Percentiles rank a stretch among this genome's conserved stretches.
Conservation (phyloP, 1,284 basidiomycete species). For the Cronartium quercuum region DNA sequence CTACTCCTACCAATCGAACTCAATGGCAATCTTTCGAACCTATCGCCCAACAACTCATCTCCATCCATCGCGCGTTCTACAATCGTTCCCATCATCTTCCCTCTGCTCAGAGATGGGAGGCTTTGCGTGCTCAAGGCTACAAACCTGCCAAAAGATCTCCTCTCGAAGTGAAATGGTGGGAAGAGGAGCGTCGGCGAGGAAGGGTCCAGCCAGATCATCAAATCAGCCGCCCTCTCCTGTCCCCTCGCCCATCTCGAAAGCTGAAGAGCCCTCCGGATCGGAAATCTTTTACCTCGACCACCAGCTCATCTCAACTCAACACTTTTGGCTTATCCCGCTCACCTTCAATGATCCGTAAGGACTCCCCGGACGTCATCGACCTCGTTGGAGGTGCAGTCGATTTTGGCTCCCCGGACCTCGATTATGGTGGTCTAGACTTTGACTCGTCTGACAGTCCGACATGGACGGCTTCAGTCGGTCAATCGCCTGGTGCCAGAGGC, state of each 20-base stretch:
- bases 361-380: conserved; percentile 29
- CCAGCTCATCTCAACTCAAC: neutral
- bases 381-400: conserved; percentile 10
- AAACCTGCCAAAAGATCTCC: conserved; percentile 27
- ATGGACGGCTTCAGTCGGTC: neutral
- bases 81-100: conserved; percentile 21
- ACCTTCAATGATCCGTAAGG: conserved; percentile 20
- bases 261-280: neutral
- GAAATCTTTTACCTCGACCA: neutral
- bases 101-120: conserved; percentile 22
- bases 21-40: conserved; percentile 28
- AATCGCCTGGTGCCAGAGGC: conserved; percentile 31
- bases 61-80: conserved; percentile 17
- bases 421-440: conserved; percentile 20
- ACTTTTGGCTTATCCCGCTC: neutral
- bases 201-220: conserved; percentile 34
- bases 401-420: conserved; percentile 27
- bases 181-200: conserved; percentile 33
- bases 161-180: conserved; percentile 29
- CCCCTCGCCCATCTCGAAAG: neutral
- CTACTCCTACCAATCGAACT: conserved; percentile 1
- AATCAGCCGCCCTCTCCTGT: conserved; percentile 13
- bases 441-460: conserved; percentile 10
- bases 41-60: conserved; percentile 6
- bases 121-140: conserved; percentile 30